Conservation (phyloP, 345 rosid genomes). For the Adansonia digitata region DNA sequence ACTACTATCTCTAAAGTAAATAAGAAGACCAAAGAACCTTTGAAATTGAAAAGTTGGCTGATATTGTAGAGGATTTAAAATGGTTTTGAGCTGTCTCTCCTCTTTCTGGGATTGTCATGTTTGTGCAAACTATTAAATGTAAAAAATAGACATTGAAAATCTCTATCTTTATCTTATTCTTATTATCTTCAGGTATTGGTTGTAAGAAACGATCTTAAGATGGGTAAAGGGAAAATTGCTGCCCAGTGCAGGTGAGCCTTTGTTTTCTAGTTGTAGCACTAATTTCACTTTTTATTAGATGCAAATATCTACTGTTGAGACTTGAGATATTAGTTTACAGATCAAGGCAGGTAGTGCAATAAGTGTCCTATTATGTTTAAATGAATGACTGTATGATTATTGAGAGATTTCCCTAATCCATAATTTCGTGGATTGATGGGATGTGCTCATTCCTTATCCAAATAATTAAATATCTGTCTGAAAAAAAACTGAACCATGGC, state of each 20-base stretch:
- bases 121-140: conserved; percentile 1
- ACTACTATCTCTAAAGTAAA: conserved; percentile 17
- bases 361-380: background rate
- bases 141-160: background rate
- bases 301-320: background rate
- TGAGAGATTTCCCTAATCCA: background rate
- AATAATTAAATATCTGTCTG: background rate
- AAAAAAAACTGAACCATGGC: background rate
- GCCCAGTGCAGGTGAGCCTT: conserved; percentile 88
- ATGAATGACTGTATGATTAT: background rate
- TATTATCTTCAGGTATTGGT: conserved; percentile 66
- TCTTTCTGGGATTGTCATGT: background rate
- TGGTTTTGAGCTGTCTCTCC: conserved; percentile 40
- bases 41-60: conserved; percentile 87
- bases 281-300: background rate
- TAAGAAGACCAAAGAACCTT: conserved; percentile 44
- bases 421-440: background rate
- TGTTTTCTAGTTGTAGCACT: background rate
- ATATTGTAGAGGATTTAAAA: conserved; percentile 76
- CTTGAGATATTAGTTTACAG: background rate
- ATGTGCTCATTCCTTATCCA: background rate
- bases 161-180: background rate
- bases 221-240: conserved; percentile 99
- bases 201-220: conserved; percentile 94
- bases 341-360: background rate